Base-by-base conservation (phyloP, 1,139 yeast species). In the Geotrichum europaeum region DNA sequence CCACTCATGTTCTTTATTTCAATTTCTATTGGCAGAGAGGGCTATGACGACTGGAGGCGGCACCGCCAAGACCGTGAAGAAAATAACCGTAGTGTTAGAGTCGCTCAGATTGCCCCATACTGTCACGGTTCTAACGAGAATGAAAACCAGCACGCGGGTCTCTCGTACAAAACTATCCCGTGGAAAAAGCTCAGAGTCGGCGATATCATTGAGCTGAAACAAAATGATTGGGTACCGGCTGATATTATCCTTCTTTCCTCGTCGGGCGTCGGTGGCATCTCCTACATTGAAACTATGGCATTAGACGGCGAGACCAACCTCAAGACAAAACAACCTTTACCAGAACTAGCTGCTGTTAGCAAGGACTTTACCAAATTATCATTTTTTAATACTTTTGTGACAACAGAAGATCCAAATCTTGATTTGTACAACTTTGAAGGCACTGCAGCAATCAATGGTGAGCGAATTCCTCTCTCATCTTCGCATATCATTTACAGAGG, bases 391-490 rank as follows among this genome's bases (percentile, higher is more conserved):
- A 84, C 84, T 1, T 72, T 81, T n/a, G n/a, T n/a, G n/a, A n/a
- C n/a, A n/a, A n/a, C 86, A 3, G 99, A 94, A 72, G 96, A 94
- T 69, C 99, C 99, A 5, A 94, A 95, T 72, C 78, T 81, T 51
- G 97, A 94, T 74, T 77, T 95, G 53, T 94, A 94, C 77, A 92
- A 90, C 69, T 95, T 89, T 73, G 97, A 92, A 72, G 99, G 97
- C 50, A 82, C 85, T 10, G 68, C 86, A 45, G 65, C 66, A 13
- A 62, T 75, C 28, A 68, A 68, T 30, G 74, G 70, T 66, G 74
- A 60, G 65, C 72, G 63, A 61, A 81, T 79, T 67, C 86, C 99
- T 0, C 74, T 95, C 52, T 88, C 89, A 0, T 83, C 90, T 12
- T 94, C 87, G 36, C 89, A 94, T 70, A 83, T 94, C 18, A 77